These are phyloP conservation scores for Simmondsia chinensis DNA, from an alignment of 148 eudicot species.

Conservation along the genomic window DNA sequence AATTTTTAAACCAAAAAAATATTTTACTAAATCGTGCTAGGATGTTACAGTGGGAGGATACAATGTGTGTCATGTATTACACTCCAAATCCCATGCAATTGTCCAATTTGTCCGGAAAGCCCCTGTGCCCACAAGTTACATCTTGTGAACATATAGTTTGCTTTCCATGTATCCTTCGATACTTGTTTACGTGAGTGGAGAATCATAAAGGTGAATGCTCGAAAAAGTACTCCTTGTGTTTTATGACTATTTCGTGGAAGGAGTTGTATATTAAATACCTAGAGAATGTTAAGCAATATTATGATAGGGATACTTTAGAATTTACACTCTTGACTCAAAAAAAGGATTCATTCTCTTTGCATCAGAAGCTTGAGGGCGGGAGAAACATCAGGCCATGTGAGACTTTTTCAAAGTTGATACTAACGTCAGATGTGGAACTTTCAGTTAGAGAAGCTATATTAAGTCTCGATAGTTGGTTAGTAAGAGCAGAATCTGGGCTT, in stretches of 20 bases:
- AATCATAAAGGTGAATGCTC: constrained; percentile 64
- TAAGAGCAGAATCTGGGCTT: constrained; percentile 82
- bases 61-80: constrained; percentile 69
- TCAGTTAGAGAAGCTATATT: constrained; percentile 80
- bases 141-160: constrained; percentile 93
- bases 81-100: constrained; percentile 65
- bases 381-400: constrained; percentile 22
- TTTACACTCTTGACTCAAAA: constrained; percentile 71
- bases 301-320: constrained; percentile 50
- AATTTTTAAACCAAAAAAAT: no score
- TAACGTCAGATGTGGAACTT: constrained; percentile 80
- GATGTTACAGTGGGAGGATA: constrained; percentile 90
- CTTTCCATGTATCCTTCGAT: constrained; percentile 84
- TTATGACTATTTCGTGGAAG: constrained; percentile 69
- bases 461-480: constrained; percentile 86
- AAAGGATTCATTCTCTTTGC: constrained; percentile 55
- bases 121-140: constrained; percentile 94
- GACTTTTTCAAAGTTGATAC: constrained; percentile 71
- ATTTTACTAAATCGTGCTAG: constrained; percentile 86
- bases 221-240: constrained; percentile 92
- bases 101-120: constrained; percentile 88
- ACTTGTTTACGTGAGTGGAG: constrained; percentile 59
- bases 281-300: constrained; percentile 63
- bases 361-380: constrained; percentile 35
- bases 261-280: constrained; percentile 76